Conservation (phyloP, 345 rosid genomes). For the Barbarea vulgaris region DNA sequence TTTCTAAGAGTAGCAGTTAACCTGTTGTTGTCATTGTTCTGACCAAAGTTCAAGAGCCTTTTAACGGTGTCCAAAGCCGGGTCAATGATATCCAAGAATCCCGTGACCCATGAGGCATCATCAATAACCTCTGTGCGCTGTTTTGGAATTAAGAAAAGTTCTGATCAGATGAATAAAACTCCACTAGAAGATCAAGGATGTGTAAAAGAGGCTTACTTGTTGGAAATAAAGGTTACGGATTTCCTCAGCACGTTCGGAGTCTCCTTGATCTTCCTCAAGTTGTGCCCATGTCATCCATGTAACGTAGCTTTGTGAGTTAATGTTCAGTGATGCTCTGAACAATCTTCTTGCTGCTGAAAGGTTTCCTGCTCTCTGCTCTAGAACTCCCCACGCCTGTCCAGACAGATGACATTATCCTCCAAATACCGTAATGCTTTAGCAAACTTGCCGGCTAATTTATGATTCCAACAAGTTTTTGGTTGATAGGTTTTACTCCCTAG, state of each 20-base stretch:
- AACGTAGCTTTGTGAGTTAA: constrained; percentile 86
- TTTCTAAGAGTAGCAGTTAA: constrained; percentile 38
- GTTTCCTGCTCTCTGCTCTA: constrained; percentile 90
- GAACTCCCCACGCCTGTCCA: constrained; percentile 93
- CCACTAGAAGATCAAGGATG: not conserved
- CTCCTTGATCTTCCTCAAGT: constrained; percentile 95
- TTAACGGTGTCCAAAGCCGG: constrained; percentile 93
- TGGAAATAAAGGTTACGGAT: constrained; percentile 90
- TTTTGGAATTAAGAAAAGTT: constrained; percentile 27
- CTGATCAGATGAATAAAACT: not conserved
- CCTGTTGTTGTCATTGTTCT: constrained; percentile 44
- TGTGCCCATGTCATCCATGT: constrained; percentile 99
- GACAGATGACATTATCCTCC: not conserved
- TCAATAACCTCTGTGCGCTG: constrained; percentile 94
- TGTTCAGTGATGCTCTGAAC: constrained; percentile 76
- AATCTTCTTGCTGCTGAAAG: constrained; percentile 84
- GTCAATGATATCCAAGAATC: constrained; percentile 80
- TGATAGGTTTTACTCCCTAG: not conserved
- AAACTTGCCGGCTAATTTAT: not conserved
- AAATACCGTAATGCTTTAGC: not conserved
- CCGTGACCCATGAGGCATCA: constrained; percentile 90
- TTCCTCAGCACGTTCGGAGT: constrained; percentile 88
- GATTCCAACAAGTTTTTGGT: not conserved
- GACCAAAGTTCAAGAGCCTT: constrained; percentile 73
- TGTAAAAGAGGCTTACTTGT: constrained; percentile 55